phyloP scores from a whole-genome alignment of 2,329 filamentous ascomycete genomes.

The Monilinia polystroma region DNA sequence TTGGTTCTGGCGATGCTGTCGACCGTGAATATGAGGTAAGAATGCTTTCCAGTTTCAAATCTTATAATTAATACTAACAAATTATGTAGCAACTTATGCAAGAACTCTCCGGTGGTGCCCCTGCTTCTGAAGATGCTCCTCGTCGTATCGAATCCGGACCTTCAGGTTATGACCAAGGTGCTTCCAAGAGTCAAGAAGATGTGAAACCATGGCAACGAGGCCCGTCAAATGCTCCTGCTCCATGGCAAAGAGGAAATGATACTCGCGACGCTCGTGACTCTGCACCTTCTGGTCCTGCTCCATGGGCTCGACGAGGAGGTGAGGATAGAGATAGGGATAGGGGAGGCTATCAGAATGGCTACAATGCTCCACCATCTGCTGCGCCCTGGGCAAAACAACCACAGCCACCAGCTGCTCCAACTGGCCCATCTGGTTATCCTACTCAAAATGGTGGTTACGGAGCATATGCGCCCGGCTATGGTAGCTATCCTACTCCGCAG shows the following conservation, averaged over 20 bases:
- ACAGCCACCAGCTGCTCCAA: conserved; percentile 43
- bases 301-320: conserved; percentile 61
- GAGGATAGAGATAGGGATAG: conserved; percentile 45
- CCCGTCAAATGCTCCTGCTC: conserved; percentile 78
- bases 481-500: conserved; percentile 43
- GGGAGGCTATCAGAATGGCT: conserved; percentile 48
- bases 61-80: conserved; percentile 32
- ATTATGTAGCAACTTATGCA: conserved; percentile 85
- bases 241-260: conserved; percentile 59
- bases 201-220: conserved; percentile 86
- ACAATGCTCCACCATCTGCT: conserved; percentile 49
- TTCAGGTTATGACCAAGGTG: conserved; percentile 53
- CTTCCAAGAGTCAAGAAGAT: conserved; percentile 49
- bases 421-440: conserved; percentile 37
- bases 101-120: conserved; percentile 78
- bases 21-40: conserved; percentile 93
- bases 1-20: conserved; percentile 76
- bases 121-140: conserved; percentile 59
- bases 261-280: conserved; percentile 44
- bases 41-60: conserved; percentile 25
- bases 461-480: conserved; percentile 44
- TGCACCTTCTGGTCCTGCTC: conserved; percentile 48
- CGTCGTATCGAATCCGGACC: conserved; percentile 86
- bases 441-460: conserved; percentile 57
- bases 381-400: conserved; percentile 43